Evolutionary conservation across 495 filamentous ascomycete genomes (phyloP).

Genomic region (Tuber indicum): DNA sequence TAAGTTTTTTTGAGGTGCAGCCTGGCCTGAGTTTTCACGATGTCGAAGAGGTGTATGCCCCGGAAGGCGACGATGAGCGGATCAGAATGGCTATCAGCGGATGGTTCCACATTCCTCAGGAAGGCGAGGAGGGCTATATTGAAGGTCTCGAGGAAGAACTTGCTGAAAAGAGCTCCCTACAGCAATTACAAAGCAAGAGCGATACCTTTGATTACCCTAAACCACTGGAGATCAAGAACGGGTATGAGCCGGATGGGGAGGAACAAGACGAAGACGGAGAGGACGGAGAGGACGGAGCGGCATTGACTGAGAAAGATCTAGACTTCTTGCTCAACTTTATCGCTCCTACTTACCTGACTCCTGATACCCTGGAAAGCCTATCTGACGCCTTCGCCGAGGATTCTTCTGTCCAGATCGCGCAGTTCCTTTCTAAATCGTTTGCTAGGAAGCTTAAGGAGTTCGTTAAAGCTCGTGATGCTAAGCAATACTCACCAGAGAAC

Average conservation of each 20-base stretch:
- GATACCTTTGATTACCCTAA: slow-evolving; percentile 80
- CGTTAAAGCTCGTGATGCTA: slow-evolving; percentile 58
- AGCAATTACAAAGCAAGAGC: slow-evolving; percentile 83
- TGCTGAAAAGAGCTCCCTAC: slow-evolving; percentile 78
- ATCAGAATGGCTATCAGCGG: slow-evolving; percentile 96
- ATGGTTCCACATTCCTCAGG: slow-evolving; percentile 98
- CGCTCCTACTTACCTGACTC: slow-evolving; percentile 82
- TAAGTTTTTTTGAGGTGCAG: slow-evolving; percentile 96
- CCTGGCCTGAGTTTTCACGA: slow-evolving; percentile 97
- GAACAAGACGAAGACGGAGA: slow-evolving; percentile 37
- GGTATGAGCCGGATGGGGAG: slow-evolving; percentile 47
- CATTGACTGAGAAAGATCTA: slow-evolving; percentile 67
- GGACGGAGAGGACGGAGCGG: slow-evolving; percentile 45
- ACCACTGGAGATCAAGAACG: slow-evolving; percentile 47
- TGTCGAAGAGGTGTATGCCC: slow-evolving; percentile 85
- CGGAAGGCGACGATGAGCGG: slow-evolving; percentile 57
- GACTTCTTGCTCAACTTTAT: slow-evolving; percentile 86
- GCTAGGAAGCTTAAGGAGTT: slow-evolving; percentile 59
- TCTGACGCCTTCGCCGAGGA: slow-evolving; percentile 70
- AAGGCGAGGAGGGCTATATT: slow-evolving; percentile 89
- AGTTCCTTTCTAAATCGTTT: slow-evolving; percentile 72
- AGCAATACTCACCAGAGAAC: slow-evolving; percentile 45
- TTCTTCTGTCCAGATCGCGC: slow-evolving; percentile 70
- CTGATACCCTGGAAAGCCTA: slow-evolving; percentile 80
- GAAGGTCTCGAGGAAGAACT: slow-evolving; percentile 81